These are phyloP conservation scores for Neonectria magnoliae DNA, from an alignment of 2,329 filamentous ascomycete species.

Conservation along the genomic window DNA sequence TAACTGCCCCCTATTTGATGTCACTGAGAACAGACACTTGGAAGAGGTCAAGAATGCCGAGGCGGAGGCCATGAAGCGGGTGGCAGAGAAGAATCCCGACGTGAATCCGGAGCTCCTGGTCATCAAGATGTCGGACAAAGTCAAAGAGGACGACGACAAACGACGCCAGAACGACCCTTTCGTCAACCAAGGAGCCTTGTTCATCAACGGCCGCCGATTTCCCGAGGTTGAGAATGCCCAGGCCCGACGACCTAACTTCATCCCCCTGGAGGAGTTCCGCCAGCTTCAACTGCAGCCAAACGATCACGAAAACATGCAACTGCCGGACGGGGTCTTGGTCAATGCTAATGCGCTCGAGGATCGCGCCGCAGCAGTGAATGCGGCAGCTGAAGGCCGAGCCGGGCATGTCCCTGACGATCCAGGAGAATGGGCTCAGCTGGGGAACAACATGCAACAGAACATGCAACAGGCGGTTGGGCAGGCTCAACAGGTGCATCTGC, in stretches of 20 bases:
- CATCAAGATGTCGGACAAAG: constrained; percentile 66
- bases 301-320: not conserved
- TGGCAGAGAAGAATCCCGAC: constrained; percentile 68
- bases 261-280: not conserved
- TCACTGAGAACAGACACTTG: constrained; percentile 67
- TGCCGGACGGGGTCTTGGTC: not conserved
- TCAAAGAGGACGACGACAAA: constrained; percentile 54
- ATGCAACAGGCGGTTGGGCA: not conserved
- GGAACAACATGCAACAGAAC: not conserved
- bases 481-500: not conserved
- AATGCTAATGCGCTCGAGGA: not conserved
- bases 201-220: not conserved
- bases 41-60: constrained; percentile 72
- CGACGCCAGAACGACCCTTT: constrained; percentile 29
- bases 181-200: constrained; percentile 1
- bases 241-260: not conserved
- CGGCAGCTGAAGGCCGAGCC: not conserved
- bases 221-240: not conserved
- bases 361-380: not conserved
- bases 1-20: constrained; percentile 76
- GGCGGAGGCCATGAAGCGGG: constrained; percentile 62
- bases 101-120: constrained; percentile 66
- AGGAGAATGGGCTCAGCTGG: not conserved
- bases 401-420: not conserved
- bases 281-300: not conserved